These are phyloP conservation scores for Mycena galopus DNA, from an alignment of 768 basidiomycete species.

Conservation along the genomic window DNA sequence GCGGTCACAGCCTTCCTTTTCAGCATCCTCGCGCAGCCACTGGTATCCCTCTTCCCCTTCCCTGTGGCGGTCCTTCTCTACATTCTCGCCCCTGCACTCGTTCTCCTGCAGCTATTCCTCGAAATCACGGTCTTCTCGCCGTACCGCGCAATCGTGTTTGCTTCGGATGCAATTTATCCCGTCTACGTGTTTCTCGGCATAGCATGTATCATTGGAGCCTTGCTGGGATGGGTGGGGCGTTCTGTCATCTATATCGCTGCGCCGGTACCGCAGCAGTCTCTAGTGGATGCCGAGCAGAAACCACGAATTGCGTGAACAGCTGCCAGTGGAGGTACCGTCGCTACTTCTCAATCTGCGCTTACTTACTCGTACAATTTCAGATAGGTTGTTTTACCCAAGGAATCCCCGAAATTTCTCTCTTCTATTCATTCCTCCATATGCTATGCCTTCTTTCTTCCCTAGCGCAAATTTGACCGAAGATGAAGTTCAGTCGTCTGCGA, in stretches of 20 bases:
- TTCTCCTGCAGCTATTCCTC: constrained; percentile 46
- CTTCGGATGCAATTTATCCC: constrained; percentile 47
- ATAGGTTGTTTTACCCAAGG: no score
- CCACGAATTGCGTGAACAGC: no score
- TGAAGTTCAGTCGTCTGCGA: no score
- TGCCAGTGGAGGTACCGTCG: no score
- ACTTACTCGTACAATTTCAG: no score
- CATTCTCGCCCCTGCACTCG: constrained; percentile 50
- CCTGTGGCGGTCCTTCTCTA: constrained; percentile 30
- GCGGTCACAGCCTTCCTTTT: neutral
- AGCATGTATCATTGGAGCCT: constrained; percentile 50
- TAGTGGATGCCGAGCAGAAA: no score
- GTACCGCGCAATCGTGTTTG: constrained; percentile 42
- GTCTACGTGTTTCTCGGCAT: constrained; percentile 52
- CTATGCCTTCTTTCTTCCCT: no score
- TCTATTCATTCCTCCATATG: no score
- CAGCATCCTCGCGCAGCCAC: constrained; percentile 3
- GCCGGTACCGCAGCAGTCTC: no score
- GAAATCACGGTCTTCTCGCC: constrained; percentile 52
- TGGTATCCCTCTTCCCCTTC: constrained; percentile 14
- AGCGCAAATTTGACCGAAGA: no score
- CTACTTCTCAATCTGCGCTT: no score
- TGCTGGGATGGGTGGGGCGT: constrained; percentile 48
- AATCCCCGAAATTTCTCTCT: no score
- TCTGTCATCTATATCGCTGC: neutral